Conservation (phyloP, 2,329 filamentous ascomycete species). For the Aotearoamyces nothofagi region DNA sequence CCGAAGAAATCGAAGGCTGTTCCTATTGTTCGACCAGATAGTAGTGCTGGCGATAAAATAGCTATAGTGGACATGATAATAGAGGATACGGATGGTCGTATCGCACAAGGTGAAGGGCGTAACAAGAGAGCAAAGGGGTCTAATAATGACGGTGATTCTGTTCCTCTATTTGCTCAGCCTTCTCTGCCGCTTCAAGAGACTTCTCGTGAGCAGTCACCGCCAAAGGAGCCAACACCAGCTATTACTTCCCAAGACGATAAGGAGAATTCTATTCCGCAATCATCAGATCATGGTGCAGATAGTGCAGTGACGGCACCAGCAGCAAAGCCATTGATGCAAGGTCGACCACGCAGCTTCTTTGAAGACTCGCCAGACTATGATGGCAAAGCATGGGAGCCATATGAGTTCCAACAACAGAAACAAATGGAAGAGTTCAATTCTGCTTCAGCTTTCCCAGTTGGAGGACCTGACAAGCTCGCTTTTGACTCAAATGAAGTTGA, state of each 20-base stretch:
- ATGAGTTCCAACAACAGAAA: constrained; percentile 37
- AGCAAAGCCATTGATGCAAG: constrained; percentile 21
- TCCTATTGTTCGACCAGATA: constrained; percentile 58
- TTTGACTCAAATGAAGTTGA: too few species aligned
- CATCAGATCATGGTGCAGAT: constrained; percentile 5
- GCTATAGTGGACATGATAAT: constrained; percentile 21
- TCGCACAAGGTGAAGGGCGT: constrained; percentile 48
- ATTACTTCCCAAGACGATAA: constrained; percentile 13
- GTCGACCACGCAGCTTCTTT: constrained; percentile 31
- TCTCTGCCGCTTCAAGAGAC: constrained; percentile 22
- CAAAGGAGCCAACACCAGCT: constrained; percentile 10
- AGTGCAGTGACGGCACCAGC: constrained; percentile 7
- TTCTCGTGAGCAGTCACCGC: constrained; percentile 15
- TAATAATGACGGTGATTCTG: constrained; percentile 52
- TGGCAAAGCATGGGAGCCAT: constrained; percentile 39
- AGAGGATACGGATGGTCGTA: constrained; percentile 45
- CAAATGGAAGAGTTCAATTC: constrained; percentile 23
- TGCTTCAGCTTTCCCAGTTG: constrained; percentile 2
- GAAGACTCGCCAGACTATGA: constrained; percentile 34
- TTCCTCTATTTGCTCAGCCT: constrained; percentile 58
- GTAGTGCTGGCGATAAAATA: constrained; percentile 23
- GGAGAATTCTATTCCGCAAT: constrained; percentile 16
- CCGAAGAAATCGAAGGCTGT: constrained; percentile 67
- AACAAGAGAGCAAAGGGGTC: constrained; percentile 59
- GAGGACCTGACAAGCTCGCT: too few species aligned